Conservation (phyloP, 495 filamentous ascomycete species). For the Penicillium paxilli region DNA sequence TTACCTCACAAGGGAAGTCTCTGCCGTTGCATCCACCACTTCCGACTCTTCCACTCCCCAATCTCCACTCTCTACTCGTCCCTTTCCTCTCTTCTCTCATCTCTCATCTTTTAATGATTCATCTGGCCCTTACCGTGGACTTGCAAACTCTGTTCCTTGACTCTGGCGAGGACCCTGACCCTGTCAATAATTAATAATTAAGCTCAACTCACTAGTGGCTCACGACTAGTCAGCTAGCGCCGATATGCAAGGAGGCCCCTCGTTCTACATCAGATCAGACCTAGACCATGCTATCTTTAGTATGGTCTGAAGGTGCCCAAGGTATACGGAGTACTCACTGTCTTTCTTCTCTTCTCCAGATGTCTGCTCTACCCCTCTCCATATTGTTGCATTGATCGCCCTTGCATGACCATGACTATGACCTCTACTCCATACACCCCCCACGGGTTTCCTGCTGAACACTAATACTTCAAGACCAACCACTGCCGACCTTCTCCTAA, state of each 20-base stretch:
- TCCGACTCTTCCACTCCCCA: not conserved
- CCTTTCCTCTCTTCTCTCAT: not conserved
- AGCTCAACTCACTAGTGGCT: too few species aligned
- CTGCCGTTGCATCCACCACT: slow-evolving; percentile 11
- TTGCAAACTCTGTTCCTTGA: not conserved
- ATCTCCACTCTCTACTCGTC: not conserved
- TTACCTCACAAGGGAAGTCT: not conserved
- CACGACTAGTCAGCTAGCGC: not conserved
- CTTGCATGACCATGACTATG: too few species aligned
- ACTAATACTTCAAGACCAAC: too few species aligned
- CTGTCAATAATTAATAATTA: too few species aligned
- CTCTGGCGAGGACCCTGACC: too few species aligned
- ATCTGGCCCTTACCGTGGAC: not conserved
- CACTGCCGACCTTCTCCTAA: not conserved
- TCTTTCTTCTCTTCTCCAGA: too few species aligned
- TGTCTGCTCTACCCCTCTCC: too few species aligned
- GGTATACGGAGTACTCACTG: too few species aligned
- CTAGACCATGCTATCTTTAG: too few species aligned
- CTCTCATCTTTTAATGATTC: not conserved
- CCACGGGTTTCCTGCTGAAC: too few species aligned
- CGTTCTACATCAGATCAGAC: not conserved
- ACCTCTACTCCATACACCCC: not conserved
- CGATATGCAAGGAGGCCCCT: not conserved
- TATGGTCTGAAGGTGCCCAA: too few species aligned
- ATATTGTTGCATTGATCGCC: too few species aligned